These are phyloP conservation scores for Quercus parvula DNA, from an alignment of 306 rosid genomes.

Conservation along the genomic window DNA sequence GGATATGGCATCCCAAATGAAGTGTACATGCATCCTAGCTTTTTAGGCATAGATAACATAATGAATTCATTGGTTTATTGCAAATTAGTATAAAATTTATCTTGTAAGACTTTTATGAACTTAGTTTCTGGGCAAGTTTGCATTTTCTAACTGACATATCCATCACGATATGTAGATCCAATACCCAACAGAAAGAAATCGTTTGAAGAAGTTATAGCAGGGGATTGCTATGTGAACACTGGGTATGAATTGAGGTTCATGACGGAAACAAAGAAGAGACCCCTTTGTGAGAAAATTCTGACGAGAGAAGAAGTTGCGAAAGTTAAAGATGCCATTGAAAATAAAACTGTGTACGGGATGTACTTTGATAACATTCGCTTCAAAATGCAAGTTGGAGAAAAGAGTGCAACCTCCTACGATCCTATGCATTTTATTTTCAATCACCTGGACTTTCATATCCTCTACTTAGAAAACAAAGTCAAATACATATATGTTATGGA, in stretches of 20 bases:
- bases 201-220: conserved; percentile 5
- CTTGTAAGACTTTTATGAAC: too few relatives aligned
- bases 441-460: not conserved
- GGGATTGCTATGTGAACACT: conserved; percentile 20
- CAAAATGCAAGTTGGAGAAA: not conserved
- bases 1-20: too few relatives aligned
- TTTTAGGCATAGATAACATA: too few relatives aligned
- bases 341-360: conserved; percentile 5
- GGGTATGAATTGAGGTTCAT: conserved; percentile 13
- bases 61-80: too few relatives aligned
- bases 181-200: conserved; percentile 3
- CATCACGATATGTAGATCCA: not conserved
- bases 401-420: too few relatives aligned
- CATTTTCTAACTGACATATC: too few relatives aligned
- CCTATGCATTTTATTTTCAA: not conserved
- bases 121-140: too few relatives aligned
- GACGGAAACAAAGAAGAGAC: not conserved
- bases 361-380: conserved; percentile 2
- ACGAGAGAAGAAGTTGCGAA: conserved; percentile 6
- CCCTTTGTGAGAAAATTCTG: conserved; percentile 12
- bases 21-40: too few relatives aligned
- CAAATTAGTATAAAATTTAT: too few relatives aligned
- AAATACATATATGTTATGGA: not conserved
- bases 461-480: conserved; percentile 4
- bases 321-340: not conserved